Evolutionary conservation across 768 basidiomycete species (phyloP).

Genomic region (Russula abietina): DNA sequence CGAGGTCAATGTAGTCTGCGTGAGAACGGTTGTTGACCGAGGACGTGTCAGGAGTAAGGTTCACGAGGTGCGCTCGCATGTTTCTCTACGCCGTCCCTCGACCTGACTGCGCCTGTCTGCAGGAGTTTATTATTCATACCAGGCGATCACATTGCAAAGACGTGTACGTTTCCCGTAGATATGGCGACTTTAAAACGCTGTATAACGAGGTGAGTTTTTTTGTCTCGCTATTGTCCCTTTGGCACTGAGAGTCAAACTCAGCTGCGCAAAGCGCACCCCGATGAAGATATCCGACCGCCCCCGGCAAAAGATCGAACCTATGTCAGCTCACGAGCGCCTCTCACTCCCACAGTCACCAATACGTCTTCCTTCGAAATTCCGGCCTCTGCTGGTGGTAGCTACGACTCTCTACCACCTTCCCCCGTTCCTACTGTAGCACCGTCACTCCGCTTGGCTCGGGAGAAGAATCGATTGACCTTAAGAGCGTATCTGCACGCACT

Average conservation of each 20-base stretch:
- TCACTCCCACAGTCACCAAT: conserved; percentile 31
- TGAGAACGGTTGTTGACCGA: conserved; percentile 77
- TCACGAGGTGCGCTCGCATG: conserved; percentile 65
- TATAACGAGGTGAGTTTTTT: conserved; percentile 63
- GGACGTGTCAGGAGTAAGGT: conserved; percentile 77
- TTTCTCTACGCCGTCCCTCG: conserved; percentile 2
- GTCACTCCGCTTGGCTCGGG: conserved; percentile 57
- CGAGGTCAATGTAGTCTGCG: conserved; percentile 87
- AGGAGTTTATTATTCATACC: conserved; percentile 96
- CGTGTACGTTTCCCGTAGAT: conserved; percentile 83
- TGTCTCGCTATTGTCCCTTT: not conserved
- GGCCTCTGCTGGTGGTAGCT: conserved; percentile 18
- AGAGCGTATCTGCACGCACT: conserved; percentile 86
- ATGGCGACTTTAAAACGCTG: conserved; percentile 91
- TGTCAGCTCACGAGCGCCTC: conserved; percentile 45
- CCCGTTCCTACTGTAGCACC: conserved; percentile 17
- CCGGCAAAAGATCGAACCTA: conserved; percentile 85
- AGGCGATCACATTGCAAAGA: conserved; percentile 65
- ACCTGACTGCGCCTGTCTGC: not conserved
- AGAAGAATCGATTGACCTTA: conserved; percentile 93
- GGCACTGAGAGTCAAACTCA: conserved; percentile 32
- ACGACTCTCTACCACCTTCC: conserved; percentile 27
- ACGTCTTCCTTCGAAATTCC: conserved; percentile 4
- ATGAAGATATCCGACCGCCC: conserved; percentile 71
- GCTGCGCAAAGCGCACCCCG: conserved; percentile 84